phyloP scores from a whole-genome alignment of 1,284 basidiomycete genomes.

The Vanrija humicola region DNA sequence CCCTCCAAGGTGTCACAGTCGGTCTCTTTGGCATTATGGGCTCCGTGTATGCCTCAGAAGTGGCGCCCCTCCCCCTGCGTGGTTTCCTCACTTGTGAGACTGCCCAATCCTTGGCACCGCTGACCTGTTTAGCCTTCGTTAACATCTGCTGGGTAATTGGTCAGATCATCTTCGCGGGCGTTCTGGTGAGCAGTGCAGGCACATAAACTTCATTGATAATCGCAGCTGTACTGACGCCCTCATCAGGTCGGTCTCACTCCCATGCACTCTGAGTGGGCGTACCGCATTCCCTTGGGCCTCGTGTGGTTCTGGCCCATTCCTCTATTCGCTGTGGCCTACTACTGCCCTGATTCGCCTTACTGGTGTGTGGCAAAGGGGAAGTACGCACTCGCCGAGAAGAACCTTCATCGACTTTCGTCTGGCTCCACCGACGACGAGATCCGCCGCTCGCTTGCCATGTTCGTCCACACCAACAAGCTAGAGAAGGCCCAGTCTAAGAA shows the following conservation, averaged over 20 bases:
- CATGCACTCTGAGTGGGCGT: conserved; percentile 14
- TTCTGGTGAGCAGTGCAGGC: not conserved
- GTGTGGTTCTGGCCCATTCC: conserved; percentile 46
- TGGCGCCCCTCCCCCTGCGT: not conserved
- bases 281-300: conserved; percentile 21
- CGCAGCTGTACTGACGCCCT: not conserved
- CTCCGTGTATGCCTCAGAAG: not conserved
- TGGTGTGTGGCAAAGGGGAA: conserved; percentile 21
- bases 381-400: conserved; percentile 16
- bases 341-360: conserved; percentile 23
- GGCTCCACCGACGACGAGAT: not conserved
- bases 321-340: conserved; percentile 29
- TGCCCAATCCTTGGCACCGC: too few relatives aligned
- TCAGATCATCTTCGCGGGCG: conserved; percentile 11
- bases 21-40: not conserved
- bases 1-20: not conserved
- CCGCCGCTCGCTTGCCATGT: conserved; percentile 4
- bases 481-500: conserved; percentile 13
- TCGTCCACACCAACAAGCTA: conserved; percentile 28
- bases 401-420: conserved; percentile 11
- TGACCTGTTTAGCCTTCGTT: conserved; percentile 26
- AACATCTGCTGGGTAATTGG: conserved; percentile 53
- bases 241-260: conserved; percentile 1
- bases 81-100: conserved; percentile 4
- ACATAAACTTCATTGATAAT: too few relatives aligned